phyloP scores from a whole-genome alignment of 192 early-diverging fungal species.

The Linnemannia schmuckeri region DNA sequence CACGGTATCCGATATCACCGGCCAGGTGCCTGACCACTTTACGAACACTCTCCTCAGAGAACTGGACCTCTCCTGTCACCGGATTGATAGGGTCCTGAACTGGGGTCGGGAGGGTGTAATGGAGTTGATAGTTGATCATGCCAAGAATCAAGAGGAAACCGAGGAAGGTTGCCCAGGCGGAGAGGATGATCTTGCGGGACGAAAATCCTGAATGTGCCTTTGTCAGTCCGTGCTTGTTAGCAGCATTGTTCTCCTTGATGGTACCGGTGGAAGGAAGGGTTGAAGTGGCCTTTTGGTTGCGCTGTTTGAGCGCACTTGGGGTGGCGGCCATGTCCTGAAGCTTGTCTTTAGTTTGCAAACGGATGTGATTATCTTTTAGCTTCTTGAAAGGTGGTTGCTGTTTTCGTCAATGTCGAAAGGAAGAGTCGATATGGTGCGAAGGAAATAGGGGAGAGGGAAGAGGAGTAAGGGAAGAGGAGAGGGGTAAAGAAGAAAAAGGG shows the following conservation, averaged over 20 bases:
- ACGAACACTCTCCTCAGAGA: constrained; percentile 68
- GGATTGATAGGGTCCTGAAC: constrained; percentile 35
- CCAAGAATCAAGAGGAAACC: constrained; percentile 24
- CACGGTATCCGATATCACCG: constrained; percentile 70
- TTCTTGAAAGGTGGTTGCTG: not conserved
- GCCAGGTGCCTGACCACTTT: constrained; percentile 63
- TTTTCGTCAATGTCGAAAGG: not conserved
- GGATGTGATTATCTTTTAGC: not conserved
- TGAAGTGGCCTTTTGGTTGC: constrained; percentile 20
- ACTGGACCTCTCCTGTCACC: constrained; percentile 52
- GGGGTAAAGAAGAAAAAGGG: not conserved
- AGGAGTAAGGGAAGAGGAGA: not conserved
- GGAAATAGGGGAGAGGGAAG: not conserved
- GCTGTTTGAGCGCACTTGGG: constrained; percentile 44
- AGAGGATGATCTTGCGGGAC: constrained; percentile 20
- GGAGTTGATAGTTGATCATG: constrained; percentile 32
- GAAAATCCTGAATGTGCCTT: constrained; percentile 45
- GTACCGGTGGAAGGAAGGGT: not conserved
- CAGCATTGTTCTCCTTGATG: not conserved
- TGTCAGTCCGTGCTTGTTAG: constrained; percentile 8
- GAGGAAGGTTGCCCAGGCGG: constrained; percentile 33
- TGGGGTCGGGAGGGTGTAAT: constrained; percentile 40
- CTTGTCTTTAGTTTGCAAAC: not conserved
- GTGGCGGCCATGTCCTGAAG: constrained; percentile 17
- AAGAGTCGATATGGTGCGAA: not conserved